Evolutionary conservation across 345 rosid genomes (phyloP).

Genomic region (Eucalyptus cladocalyx): DNA sequence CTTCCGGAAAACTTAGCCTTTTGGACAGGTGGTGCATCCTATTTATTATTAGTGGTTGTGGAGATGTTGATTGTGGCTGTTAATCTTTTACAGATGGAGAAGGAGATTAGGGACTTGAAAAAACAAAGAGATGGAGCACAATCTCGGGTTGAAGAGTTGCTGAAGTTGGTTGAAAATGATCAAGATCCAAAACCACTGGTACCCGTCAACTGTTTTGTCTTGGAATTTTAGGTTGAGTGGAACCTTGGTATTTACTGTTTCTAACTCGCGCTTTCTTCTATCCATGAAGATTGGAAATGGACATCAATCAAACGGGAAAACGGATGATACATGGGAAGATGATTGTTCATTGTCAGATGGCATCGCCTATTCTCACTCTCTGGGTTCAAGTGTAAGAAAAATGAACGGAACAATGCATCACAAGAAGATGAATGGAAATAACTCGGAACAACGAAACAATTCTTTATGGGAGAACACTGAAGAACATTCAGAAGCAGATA

Average conservation of each 20-base stretch:
- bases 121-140: conserved; percentile 85
- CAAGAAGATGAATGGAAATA: conserved; percentile 35
- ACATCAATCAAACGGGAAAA: conserved; percentile 17
- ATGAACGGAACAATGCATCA: conserved; percentile 1
- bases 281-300: conserved; percentile 27
- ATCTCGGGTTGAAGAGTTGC: conserved; percentile 68
- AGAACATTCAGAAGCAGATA: conserved; percentile 36
- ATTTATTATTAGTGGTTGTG: not conserved
- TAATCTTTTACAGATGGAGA: conserved; percentile 59
- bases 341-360: conserved; percentile 50
- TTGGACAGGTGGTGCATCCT: not conserved
- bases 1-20: not conserved
- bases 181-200: conserved; percentile 46
- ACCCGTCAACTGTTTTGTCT: not conserved
- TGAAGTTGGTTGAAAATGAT: conserved; percentile 44
- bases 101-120: conserved; percentile 62
- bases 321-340: conserved; percentile 50
- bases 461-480: conserved; percentile 5
- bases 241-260: not conserved
- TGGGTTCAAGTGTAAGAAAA: not conserved
- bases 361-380: conserved; percentile 12
- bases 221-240: not conserved
- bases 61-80: conserved; percentile 1
- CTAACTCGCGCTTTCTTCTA: conserved; percentile 1
- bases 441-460: conserved; percentile 12